These are phyloP conservation scores for Rhododendron molle DNA, from an alignment of 148 eudicot genomes.

Conservation along the genomic window DNA sequence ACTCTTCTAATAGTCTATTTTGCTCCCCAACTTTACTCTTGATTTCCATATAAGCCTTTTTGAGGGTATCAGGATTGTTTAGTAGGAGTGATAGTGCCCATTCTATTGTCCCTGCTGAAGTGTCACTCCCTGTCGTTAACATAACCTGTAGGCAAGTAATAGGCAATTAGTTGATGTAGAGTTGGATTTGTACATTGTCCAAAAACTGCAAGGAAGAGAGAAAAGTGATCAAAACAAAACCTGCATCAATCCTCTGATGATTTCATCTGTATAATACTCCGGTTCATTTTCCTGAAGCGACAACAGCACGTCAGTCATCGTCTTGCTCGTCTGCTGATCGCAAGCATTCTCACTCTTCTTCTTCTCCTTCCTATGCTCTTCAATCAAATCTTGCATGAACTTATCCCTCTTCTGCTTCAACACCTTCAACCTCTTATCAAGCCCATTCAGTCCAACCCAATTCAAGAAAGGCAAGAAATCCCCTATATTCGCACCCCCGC, in stretches of 20 bases:
- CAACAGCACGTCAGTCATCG: conserved; percentile 36
- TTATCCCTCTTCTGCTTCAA: conserved; percentile 27
- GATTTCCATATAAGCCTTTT: not conserved
- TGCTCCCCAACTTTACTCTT: not conserved
- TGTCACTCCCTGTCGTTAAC: conserved; percentile 9
- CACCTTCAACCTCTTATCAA: conserved; percentile 8
- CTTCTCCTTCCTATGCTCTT: conserved; percentile 16
- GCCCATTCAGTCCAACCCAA: conserved; percentile 21
- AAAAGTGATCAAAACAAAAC: not conserved
- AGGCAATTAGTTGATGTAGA: not conserved
- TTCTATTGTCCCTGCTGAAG: conserved; percentile 17
- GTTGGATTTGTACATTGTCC: not conserved
- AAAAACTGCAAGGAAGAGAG: not conserved
- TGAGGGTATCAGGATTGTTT: not conserved
- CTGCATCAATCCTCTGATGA: conserved; percentile 41
- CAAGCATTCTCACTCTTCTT: not conserved
- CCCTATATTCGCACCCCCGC: not conserved
- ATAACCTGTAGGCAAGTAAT: not conserved
- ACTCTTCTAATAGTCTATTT: conserved; percentile 8
- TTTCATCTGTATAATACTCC: conserved; percentile 33
- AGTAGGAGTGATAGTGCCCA: conserved; percentile 12
- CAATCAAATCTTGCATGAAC: conserved; percentile 44
- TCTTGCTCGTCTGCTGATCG: conserved; percentile 14
- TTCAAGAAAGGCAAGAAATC: conserved; percentile 18
- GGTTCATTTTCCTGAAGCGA: conserved; percentile 38